phyloP scores from a whole-genome alignment of 345 rosid genomes.

The Hypericum androsaemum region DNA sequence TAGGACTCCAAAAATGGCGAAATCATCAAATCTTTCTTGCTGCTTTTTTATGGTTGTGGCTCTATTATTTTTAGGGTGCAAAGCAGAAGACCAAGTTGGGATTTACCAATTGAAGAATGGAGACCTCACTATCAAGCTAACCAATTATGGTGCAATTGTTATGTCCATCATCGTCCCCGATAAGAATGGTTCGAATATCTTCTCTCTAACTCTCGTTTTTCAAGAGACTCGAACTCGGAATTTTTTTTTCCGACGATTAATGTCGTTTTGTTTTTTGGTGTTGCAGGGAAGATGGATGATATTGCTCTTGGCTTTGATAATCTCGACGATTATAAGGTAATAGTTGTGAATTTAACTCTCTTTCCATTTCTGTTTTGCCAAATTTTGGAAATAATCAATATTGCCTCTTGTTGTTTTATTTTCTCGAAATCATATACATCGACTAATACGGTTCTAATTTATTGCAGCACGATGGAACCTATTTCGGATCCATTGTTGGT shows the following conservation, averaged over 20 bases:
- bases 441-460: not conserved
- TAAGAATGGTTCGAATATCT: not conserved
- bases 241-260: too few relatives aligned
- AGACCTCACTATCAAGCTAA: not conserved
- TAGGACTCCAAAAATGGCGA: too few relatives aligned
- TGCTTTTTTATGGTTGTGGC: too few relatives aligned
- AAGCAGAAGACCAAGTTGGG: not conserved
- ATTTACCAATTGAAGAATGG: not conserved
- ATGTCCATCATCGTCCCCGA: not conserved
- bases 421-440: not conserved
- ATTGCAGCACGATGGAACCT: constrained; percentile 18
- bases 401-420: too few relatives aligned
- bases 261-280: not conserved
- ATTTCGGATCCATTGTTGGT: constrained; percentile 25
- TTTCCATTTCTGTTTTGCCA: not conserved
- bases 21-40: too few relatives aligned
- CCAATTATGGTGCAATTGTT: not conserved
- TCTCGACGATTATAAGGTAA: not conserved
- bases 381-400: too few relatives aligned
- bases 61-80: not conserved
- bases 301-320: constrained; percentile 3
- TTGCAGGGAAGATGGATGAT: constrained; percentile 7
- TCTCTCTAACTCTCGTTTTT: not conserved
- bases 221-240: not conserved
- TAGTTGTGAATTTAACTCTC: not conserved